Conservation (phyloP, 2,329 filamentous ascomycete species). For the Beauveria sp. region DNA sequence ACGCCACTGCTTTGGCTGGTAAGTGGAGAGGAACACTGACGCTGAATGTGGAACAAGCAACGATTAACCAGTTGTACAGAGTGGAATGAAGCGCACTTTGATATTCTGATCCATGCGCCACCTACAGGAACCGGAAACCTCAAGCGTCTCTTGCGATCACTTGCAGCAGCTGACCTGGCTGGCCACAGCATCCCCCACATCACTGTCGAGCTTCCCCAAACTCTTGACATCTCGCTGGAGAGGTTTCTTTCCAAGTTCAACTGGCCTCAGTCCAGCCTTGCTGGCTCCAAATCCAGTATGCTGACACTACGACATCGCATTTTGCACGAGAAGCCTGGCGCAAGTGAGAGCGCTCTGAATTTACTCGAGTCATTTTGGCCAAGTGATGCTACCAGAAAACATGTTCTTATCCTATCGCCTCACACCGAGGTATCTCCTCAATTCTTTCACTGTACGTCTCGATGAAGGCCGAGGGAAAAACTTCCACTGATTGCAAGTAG, state of each 20-base stretch:
- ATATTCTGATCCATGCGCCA: slow-evolving; percentile 76
- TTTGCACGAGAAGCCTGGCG: slow-evolving; percentile 46
- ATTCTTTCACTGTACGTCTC: slow-evolving; percentile 65
- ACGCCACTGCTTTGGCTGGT: slow-evolving; percentile 63
- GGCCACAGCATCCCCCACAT: slow-evolving; percentile 63
- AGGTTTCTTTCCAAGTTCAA: slow-evolving; percentile 55
- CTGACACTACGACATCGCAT: slow-evolving; percentile 72
- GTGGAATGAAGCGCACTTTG: slow-evolving; percentile 72
- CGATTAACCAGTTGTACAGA: slow-evolving; percentile 32
- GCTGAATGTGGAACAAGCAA: slow-evolving; percentile 15
- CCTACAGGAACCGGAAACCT: slow-evolving; percentile 64
- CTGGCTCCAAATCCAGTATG: slow-evolving; percentile 37
- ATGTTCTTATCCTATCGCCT: slow-evolving; percentile 78
- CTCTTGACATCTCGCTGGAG: slow-evolving; percentile 58
- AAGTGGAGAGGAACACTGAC: slow-evolving; percentile 14
- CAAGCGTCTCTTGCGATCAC: slow-evolving; percentile 67
- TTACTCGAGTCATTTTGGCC: slow-evolving; percentile 90
- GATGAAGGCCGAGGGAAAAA: neutral
- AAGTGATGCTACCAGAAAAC: slow-evolving; percentile 50
- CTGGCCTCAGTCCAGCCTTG: slow-evolving; percentile 51
- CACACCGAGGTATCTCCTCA: slow-evolving; percentile 71
- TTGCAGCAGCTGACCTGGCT: slow-evolving; percentile 68
- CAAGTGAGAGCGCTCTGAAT: slow-evolving; percentile 64
- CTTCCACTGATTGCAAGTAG: slow-evolving; percentile 26
- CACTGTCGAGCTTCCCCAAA: slow-evolving; percentile 73